These are phyloP conservation scores for Lepidium sativum DNA, from an alignment of 345 rosid species.

Conservation along the genomic window DNA sequence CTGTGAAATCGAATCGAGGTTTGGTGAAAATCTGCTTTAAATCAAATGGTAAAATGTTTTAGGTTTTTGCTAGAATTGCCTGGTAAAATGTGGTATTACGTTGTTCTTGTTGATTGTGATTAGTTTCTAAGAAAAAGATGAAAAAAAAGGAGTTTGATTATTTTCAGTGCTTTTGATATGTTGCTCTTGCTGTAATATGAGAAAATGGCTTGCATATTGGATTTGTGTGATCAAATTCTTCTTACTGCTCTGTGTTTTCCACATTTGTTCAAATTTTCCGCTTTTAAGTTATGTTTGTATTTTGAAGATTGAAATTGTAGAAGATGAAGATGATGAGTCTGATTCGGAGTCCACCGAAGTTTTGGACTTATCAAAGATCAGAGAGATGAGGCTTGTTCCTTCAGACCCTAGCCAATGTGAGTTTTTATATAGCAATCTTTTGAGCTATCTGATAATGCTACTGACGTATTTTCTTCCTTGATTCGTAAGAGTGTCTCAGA, in stretches of 20 bases:
- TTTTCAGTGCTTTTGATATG: neutral
- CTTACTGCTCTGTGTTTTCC: neutral
- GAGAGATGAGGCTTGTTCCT: slow-evolving; percentile 91
- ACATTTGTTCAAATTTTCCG: neutral
- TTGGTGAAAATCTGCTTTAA: neutral
- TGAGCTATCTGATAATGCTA: neutral
- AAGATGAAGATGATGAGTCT: slow-evolving; percentile 48
- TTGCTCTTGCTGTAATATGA: neutral
- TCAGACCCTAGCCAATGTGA: slow-evolving; percentile 75
- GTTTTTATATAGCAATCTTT: neutral
- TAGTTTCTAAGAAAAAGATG: neutral
- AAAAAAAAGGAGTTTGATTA: neutral
- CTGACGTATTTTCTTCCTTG: neutral
- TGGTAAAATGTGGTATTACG: neutral
- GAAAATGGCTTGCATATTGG: neutral
- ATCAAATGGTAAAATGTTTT: neutral
- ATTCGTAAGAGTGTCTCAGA: neutral
- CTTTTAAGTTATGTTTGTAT: neutral
- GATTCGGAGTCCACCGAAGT: slow-evolving; percentile 49
- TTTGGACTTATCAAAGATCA: slow-evolving; percentile 57
- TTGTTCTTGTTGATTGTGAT: neutral
- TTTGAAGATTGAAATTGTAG: slow-evolving; percentile 66
- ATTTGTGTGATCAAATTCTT: neutral
- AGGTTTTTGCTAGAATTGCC: neutral
- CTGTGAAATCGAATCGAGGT: neutral